A percentile compares a stretch with the other conserved stretches of the same genome.
Conservation (phyloP, 179 eudicot genomes). For the Drosera spatulata region DNA sequence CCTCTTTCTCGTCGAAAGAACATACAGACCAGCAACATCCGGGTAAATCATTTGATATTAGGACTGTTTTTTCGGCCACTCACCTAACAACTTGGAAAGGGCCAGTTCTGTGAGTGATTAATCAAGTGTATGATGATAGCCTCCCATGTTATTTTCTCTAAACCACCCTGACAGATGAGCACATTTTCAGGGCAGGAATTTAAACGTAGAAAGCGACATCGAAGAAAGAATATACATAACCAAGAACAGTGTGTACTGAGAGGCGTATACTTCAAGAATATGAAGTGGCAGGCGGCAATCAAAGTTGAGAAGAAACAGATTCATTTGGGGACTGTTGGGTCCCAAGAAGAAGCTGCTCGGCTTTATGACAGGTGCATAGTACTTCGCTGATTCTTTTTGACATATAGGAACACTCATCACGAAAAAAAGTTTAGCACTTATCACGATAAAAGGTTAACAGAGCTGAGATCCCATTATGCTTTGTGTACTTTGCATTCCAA, state of each 20-base stretch:
- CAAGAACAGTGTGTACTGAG: constrained; percentile 46
- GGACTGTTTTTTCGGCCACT: constrained; percentile 1
- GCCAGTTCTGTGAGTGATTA: too few relatives aligned
- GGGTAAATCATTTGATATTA: constrained; percentile 24
- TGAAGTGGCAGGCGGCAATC: constrained; percentile 97
- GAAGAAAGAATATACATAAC: constrained; percentile 36
- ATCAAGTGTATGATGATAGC: too few relatives aligned
- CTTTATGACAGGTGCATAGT: constrained; percentile 71
- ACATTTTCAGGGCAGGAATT: constrained; percentile 23
- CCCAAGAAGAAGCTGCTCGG: constrained; percentile 81
- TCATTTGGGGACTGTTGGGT: constrained; percentile 83
- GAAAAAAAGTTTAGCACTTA: too few relatives aligned
- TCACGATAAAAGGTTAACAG: too few relatives aligned
- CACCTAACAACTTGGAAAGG: too few relatives aligned
- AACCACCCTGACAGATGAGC: not conserved
- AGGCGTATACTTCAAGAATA: constrained; percentile 87
- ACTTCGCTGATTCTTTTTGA: not conserved
- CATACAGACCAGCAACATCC: constrained; percentile 18
- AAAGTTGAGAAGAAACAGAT: constrained; percentile 95
- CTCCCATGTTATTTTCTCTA: too few relatives aligned
- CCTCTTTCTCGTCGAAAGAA: constrained; percentile 31
- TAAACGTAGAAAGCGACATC: constrained; percentile 61
- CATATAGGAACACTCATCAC: too few relatives aligned
- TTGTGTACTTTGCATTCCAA: too few relatives aligned
- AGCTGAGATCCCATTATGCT: too few relatives aligned